A percentile compares a stretch with the other conserved stretches of the same genome.
These are phyloP conservation scores for Candida tropicalis DNA, from an alignment of 1,139 yeast species.

Conservation along the genomic window DNA sequence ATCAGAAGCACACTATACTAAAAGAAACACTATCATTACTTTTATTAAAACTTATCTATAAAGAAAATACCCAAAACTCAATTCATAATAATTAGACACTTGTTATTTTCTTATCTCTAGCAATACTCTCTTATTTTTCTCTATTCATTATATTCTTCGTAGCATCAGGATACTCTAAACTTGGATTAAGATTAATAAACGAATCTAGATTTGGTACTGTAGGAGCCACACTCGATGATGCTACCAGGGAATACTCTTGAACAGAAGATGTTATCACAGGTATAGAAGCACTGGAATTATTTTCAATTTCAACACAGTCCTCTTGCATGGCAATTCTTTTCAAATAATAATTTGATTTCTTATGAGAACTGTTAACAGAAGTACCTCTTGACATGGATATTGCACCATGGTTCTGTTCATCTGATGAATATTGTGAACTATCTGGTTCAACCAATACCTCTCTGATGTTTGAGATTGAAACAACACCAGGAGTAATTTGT, in stretches of 20 bases:
- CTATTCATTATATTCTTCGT: too few relatives aligned
- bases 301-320: slow-evolving; percentile 38
- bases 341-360: slow-evolving; percentile 24
- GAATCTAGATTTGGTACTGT: too few relatives aligned
- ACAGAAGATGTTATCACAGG: background rate
- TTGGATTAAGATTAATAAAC: background rate
- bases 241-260: too few relatives aligned
- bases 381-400: background rate
- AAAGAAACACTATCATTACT: too few relatives aligned
- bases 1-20: too few relatives aligned
- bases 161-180: background rate
- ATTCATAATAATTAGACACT: too few relatives aligned
- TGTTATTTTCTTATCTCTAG: too few relatives aligned
- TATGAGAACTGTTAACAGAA: background rate
- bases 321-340: slow-evolving; percentile 46
- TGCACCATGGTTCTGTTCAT: background rate
- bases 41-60: too few relatives aligned
- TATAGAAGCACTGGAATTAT: background rate
- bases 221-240: too few relatives aligned
- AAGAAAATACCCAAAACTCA: too few relatives aligned
- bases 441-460: background rate
- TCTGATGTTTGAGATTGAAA: background rate
- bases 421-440: background rate
- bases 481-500: background rate
- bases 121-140: too few relatives aligned